These are phyloP conservation scores for Kodamaea sp. DNA, from an alignment of 1,139 yeast species.

Conservation along the genomic window DNA sequence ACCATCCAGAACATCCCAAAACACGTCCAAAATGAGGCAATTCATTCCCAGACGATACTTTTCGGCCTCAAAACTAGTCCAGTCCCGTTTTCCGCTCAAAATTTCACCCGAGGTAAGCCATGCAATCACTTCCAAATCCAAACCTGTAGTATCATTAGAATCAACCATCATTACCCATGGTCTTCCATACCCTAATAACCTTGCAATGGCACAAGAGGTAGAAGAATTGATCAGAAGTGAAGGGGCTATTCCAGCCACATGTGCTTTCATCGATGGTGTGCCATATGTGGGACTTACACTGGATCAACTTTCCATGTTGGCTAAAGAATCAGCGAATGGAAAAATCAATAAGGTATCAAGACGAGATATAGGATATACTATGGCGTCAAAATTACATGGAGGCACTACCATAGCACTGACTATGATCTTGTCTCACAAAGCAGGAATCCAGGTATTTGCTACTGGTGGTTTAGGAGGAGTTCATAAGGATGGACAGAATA, in stretches of 20 bases:
- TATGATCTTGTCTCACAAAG: constrained; percentile 74
- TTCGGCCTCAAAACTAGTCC: neutral
- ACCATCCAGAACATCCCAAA: too few relatives aligned
- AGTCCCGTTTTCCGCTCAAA: constrained; percentile 18
- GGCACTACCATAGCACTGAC: constrained; percentile 93
- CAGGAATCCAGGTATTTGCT: constrained; percentile 83
- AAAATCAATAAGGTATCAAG: constrained; percentile 67
- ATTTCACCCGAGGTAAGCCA: constrained; percentile 61
- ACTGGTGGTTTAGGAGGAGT: constrained; percentile 97
- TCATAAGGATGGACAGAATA: constrained; percentile 71
- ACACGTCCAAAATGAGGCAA: neutral
- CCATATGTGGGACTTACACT: constrained; percentile 67
- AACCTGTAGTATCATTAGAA: constrained; percentile 78
- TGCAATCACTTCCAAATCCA: constrained; percentile 50
- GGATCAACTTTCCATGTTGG: constrained; percentile 51
- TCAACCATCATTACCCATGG: constrained; percentile 92
- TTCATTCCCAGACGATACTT: neutral
- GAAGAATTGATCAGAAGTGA: constrained; percentile 58
- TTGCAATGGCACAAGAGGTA: constrained; percentile 69
- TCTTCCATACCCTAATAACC: constrained; percentile 75
- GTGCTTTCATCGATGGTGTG: constrained; percentile 71
- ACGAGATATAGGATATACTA: constrained; percentile 75
- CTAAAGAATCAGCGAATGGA: constrained; percentile 32
- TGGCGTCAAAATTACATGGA: constrained; percentile 65
- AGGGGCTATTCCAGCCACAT: constrained; percentile 86